phyloP scores from a whole-genome alignment of 2,329 filamentous ascomycete genomes.

The Trichocomaceae sp. region DNA sequence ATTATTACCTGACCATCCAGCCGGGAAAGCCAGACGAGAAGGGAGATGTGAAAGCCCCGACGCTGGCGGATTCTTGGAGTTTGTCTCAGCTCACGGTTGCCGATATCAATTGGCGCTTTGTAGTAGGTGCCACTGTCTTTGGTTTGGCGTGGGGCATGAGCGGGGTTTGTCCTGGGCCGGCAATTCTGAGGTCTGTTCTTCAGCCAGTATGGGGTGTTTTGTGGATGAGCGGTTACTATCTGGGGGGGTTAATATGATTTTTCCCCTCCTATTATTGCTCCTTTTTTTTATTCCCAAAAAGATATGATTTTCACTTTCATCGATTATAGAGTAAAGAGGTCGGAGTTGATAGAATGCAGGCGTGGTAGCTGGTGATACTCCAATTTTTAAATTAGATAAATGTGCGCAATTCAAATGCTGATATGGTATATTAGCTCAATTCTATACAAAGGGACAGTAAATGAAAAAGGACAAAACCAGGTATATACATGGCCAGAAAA shows the following conservation, averaged over 20 bases:
- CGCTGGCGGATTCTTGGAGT: conserved; percentile 36
- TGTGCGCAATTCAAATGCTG: background rate
- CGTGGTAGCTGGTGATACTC: background rate
- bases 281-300: too few species aligned
- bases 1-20: conserved; percentile 27
- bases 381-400: background rate
- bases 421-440: background rate
- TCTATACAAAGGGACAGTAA: background rate
- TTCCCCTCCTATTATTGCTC: too few species aligned
- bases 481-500: conserved; percentile 1
- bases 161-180: conserved; percentile 49
- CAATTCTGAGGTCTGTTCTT: conserved; percentile 40
- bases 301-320: background rate
- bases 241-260: conserved; percentile 27
- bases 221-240: conserved; percentile 44
- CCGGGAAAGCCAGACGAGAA: conserved; percentile 26
- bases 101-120: conserved; percentile 45
- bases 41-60: conserved; percentile 23
- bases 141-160: conserved; percentile 47
- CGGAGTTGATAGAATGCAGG: background rate
- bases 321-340: background rate
- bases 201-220: conserved; percentile 44
- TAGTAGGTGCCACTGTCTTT: conserved; percentile 43
- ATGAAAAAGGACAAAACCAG: background rate
- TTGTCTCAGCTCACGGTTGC: conserved; percentile 41